These are phyloP conservation scores for Hortiboletus flavorubellus DNA, from an alignment of 768 basidiomycete species.

Conservation along the genomic window DNA sequence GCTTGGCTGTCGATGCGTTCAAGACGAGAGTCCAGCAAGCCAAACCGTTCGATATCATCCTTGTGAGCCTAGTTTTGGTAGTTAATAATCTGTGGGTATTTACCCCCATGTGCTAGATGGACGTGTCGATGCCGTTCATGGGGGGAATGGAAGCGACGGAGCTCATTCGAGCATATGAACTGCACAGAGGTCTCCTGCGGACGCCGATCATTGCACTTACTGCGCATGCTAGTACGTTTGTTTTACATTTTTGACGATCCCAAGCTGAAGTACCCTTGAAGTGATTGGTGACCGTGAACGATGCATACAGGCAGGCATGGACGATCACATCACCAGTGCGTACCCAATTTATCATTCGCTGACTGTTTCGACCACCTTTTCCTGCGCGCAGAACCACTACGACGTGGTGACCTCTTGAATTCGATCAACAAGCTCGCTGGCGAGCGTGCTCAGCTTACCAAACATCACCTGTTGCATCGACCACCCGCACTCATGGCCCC, in stretches of 20 bases:
- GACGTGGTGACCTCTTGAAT: conserved; percentile 75
- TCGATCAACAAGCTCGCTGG: conserved; percentile 78
- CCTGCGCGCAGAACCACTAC: conserved; percentile 59
- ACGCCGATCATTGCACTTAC: conserved; percentile 96
- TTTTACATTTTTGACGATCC: neutral
- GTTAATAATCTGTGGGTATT: neutral
- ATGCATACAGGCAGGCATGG: conserved; percentile 76
- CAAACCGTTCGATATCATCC: conserved; percentile 86
- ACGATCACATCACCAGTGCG: conserved; percentile 81
- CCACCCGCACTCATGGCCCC: conserved; percentile 32
- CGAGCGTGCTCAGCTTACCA: conserved; percentile 43
- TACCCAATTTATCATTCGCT: conserved; percentile 2
- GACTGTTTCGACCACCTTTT: neutral
- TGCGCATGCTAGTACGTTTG: conserved; percentile 86
- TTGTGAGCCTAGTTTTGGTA: conserved; percentile 51
- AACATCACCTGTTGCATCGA: conserved; percentile 29
- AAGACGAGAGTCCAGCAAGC: conserved; percentile 68
- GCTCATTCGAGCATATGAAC: conserved; percentile 82
- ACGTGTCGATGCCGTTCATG: conserved; percentile 98
- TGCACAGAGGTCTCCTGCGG: conserved; percentile 60
- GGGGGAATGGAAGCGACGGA: conserved; percentile 98
- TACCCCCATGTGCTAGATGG: conserved; percentile 63
- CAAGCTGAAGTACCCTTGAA: conserved; percentile 28
- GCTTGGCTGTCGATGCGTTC: conserved; percentile 88
- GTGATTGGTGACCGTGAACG: conserved; percentile 88